Base-by-base conservation (phyloP, 1,284 basidiomycete genomes). In the Trametes sp. region DNA sequence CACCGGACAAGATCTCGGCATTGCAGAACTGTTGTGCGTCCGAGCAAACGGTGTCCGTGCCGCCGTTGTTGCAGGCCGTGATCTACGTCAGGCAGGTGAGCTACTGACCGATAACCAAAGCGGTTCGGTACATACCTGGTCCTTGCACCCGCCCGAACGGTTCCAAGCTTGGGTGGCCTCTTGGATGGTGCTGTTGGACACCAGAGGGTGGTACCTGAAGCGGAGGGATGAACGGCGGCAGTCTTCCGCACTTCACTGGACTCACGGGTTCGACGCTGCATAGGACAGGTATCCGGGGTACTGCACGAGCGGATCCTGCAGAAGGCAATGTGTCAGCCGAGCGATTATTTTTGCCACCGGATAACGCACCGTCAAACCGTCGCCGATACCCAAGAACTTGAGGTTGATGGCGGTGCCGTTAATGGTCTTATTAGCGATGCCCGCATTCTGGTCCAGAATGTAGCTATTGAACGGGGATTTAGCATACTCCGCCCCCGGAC, bases 391-490 rank as follows among this genome's bases (percentile, higher is more conserved):
- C 23, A 90, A 80, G 16, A 83, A 81, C 69, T 87, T 82, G 21
- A 90, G 79, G 70, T 89, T 87, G 54, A 90, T 81, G n/a, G 74
- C 74, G 10, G 81, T 68, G 4, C 86, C 86, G 7, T 74, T 71
- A 16, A 84, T 72, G 10, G 77, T 78, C 11, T 83, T 80, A n/a
- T 79, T 74, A n/a, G 78, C 76, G 63, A 89, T 87, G 19, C 81
- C 83, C 19, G 78, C 76, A 67, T 90, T 90, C 71, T 90, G 86
- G 35, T 80, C 75, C 41, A 87, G 75, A 77, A 92, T 85, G 69
- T 87, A 77, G 8, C 83, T 85, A 53, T 24, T 48, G 57, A 14
- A 35, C 57, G 31, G 26, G 31, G 46, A 1, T 21, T 26, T 45
- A 31, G n/a, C 54, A 10, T 16, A 57, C 38, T 38, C 44, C 21